Base-by-base conservation (phyloP, 2,329 filamentous ascomycete species). In the Pestalotiopsis sp. region DNA sequence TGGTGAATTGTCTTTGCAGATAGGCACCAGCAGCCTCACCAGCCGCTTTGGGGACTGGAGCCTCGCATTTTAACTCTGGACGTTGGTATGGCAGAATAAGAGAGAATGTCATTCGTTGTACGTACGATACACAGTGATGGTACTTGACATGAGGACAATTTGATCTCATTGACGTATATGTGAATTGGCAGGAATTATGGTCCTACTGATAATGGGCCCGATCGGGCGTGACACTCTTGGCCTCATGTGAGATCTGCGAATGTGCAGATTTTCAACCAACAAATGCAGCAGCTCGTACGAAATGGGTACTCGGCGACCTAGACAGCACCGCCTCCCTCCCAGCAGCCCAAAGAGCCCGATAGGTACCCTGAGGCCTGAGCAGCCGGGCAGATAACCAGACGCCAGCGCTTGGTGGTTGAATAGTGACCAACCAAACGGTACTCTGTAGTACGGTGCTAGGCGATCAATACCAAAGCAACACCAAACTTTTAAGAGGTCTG, bases 1-100 rank as follows among this genome's bases (percentile, higher is more conserved):
- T 62, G 36, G 59, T 62, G 59, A 62, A 62, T 36, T 62, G 59
- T 62, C 59, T 62, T 20, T 36, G n/a, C 27, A 36, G 31, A 17
- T 13, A 62, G 59, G 59, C 59, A 62, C 36, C 59, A 62, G 27
- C 57, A 23, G 57, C 57, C 56, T 27, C 25, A 25, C 27, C 36
- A 20, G 59, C 17, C 59, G 27, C 59, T 31, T 14, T n/a, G 36
- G 27, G 38, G 59, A 27, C 31, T 62, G 45, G 31, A 36, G 31
- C 31, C 31, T 36, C 31, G 31, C 31, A 36, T 6, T 36, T 36
- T 36, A 9, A 36, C 7, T 36, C 31, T 6, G 31, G 31, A 6
- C 31, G 9, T 7, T 9, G 31, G 31, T 36, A 36, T 36, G 31
- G 31, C 31, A 9, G 31, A 6, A 36, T 36, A 7, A 6, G 31